Evolutionary conservation across 1,139 yeast genomes (phyloP).

Genomic region (Sporopachydermia cereana): DNA sequence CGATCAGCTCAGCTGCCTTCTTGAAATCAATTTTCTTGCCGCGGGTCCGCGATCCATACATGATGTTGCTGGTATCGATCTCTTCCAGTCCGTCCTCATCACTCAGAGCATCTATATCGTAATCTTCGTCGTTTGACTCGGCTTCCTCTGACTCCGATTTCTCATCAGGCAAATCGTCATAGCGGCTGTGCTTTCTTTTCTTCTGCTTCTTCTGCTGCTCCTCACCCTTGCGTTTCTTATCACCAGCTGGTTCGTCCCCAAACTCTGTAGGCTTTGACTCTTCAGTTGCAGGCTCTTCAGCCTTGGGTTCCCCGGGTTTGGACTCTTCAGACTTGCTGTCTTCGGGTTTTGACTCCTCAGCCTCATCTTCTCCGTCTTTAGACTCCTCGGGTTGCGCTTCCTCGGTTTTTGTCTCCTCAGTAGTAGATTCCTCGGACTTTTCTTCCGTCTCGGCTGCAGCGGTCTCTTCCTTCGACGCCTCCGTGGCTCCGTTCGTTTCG

Average conservation of each 20-base stretch:
- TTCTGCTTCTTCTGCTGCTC: background rate
- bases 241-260: background rate
- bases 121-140: conserved; percentile 42
- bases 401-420: conserved; percentile 7
- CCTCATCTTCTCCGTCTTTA: conserved; percentile 7
- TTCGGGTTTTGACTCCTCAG: conserved; percentile 6
- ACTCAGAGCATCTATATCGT: conserved; percentile 20
- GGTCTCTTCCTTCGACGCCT: conserved; percentile 25
- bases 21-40: conserved; percentile 82
- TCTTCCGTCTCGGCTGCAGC: conserved; percentile 12
- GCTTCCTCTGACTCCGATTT: conserved; percentile 31
- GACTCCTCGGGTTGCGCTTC: conserved; percentile 7
- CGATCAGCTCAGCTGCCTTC: conserved; percentile 70
- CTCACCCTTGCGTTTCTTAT: background rate
- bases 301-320: conserved; percentile 3
- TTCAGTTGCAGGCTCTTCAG: conserved; percentile 16
- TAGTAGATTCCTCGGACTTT: conserved; percentile 6
- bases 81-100: conserved; percentile 78
- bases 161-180: conserved; percentile 25
- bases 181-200: conserved; percentile 10
- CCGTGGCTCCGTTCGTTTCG: conserved; percentile 19
- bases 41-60: conserved; percentile 83
- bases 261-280: conserved; percentile 6
- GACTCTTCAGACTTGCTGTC: conserved; percentile 9
- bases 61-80: conserved; percentile 76